phyloP scores from a whole-genome alignment of 2,329 filamentous ascomycete species.

The Pyricularia sp. region DNA sequence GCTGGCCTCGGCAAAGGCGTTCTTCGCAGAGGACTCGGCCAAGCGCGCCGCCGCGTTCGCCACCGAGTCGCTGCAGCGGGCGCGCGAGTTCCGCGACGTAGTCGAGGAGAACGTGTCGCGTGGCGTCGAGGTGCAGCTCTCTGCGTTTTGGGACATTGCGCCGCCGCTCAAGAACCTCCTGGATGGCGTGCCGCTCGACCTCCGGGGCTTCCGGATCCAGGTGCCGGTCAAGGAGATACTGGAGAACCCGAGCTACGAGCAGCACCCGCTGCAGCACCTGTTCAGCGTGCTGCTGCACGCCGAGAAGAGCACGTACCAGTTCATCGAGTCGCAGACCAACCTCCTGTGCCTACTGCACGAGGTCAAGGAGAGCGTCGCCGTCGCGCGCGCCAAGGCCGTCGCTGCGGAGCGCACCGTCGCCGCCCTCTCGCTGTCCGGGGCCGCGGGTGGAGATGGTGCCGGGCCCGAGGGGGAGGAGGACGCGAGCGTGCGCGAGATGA shows the following conservation, averaged over 20 bases:
- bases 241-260: slow-evolving; percentile 75
- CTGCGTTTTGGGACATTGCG: slow-evolving; percentile 96
- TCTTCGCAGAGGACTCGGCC: slow-evolving; percentile 71
- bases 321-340: slow-evolving; percentile 92
- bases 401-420: slow-evolving; percentile 5
- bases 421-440: slow-evolving; percentile 66
- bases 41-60: slow-evolving; percentile 65
- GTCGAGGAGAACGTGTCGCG: slow-evolving; percentile 78
- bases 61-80: slow-evolving; percentile 61
- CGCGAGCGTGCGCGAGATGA: slow-evolving; percentile 43
- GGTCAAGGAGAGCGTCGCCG: slow-evolving; percentile 70
- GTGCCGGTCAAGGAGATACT: slow-evolving; percentile 72
- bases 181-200: slow-evolving; percentile 62
- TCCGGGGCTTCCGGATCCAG: slow-evolving; percentile 57
- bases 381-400: slow-evolving; percentile 44
- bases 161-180: slow-evolving; percentile 70
- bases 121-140: slow-evolving; percentile 84
- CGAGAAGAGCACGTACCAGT: slow-evolving; percentile 90
- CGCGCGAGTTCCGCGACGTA: slow-evolving; percentile 66
- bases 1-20: slow-evolving; percentile 64
- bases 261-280: slow-evolving; percentile 82
- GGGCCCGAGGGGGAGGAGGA: slow-evolving; percentile 29
- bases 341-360: slow-evolving; percentile 84
- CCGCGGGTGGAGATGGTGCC: slow-evolving; percentile 45
- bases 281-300: slow-evolving; percentile 78